A percentile compares a stretch with the other conserved stretches of the same genome.
Conservation (phyloP, 371 early-diverging fungal genomes). For the Mycotypha africana region DNA sequence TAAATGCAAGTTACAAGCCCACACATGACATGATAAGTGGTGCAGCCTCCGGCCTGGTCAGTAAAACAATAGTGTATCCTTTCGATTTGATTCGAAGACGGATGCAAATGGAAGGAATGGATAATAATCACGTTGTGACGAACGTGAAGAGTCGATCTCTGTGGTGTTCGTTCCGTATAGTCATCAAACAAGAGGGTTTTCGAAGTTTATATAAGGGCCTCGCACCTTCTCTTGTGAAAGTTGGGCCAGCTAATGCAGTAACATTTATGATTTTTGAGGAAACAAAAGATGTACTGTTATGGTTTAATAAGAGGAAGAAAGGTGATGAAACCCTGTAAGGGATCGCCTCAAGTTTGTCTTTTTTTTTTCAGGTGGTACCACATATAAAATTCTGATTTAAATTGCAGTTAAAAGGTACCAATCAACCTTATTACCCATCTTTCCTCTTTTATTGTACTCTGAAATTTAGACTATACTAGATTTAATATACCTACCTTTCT, state of each 20-base stretch:
- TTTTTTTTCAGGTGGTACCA: conserved; percentile 7
- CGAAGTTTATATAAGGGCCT: conserved; percentile 84
- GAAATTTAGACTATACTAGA: no score
- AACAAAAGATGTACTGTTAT: conserved; percentile 39
- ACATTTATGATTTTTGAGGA: conserved; percentile 82
- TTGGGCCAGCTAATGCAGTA: conserved; percentile 78
- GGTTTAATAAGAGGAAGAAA: conserved; percentile 24
- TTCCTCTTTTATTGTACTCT: no score
- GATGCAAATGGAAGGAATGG: conserved; percentile 75
- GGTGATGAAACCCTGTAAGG: background rate
- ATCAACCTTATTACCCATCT: no score
- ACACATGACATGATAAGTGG: conserved; percentile 75
- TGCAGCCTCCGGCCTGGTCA: conserved; percentile 74
- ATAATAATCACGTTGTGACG: conserved; percentile 9
- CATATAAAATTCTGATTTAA: conserved; percentile 9
- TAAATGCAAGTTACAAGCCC: conserved; percentile 24
- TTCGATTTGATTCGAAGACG: conserved; percentile 84
- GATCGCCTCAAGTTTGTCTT: background rate
- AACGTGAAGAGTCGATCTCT: conserved; percentile 40
- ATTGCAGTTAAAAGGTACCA: no score
- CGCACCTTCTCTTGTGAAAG: conserved; percentile 80
- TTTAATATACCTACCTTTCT: no score
- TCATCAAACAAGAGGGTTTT: conserved; percentile 74
- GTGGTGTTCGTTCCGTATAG: conserved; percentile 48
- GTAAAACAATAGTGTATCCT: conserved; percentile 87